Evolutionary conservation across 768 basidiomycete species (phyloP), one percentile per base, ranked within the genome.

Genomic region (Boletus bicolor): DNA sequence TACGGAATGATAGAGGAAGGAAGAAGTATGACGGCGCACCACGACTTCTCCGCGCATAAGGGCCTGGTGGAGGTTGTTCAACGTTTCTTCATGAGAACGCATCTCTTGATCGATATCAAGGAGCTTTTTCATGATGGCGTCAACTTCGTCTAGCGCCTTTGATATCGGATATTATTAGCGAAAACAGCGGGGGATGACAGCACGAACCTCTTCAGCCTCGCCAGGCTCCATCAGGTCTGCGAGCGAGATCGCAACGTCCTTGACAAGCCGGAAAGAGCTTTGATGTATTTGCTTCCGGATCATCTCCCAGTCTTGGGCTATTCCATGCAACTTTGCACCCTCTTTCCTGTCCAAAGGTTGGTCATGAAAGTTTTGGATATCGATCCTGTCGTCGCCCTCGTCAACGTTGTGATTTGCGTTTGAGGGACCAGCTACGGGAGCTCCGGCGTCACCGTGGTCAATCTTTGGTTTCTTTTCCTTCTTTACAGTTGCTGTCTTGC

Each of bases 61-160:
- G 38, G 73, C 69, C 60, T 89, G 83, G 38, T 84, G 73, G 7
- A 93, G 71, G 8, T 76, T 77, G 32, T 77, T 75, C 45, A 93
- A 70, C 7, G 78, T 73, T 28, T 75, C 59, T 53, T 80, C 79
- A 59, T 91, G 84, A 5, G 76, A 71, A 15, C 69, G 72, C 75
- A 91, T 82, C 62, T 86, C 82, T 4, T 78, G 72, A 44, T 82
- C 76, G 14, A 87, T 77, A 62, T 92, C 89, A 24, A 93, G 73
- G 3, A 89, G 74, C 44, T 80, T 76, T 63, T 80, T 84, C 81
- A 93, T 87, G 46, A 86, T 75, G 21, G 45, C 38, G 55, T 95
- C 91, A 4, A 93, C 75, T 57, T 82, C 77, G 19, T 69, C 72
- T 24, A 90, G 65, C 35, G 77, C 75, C 87, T 89, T 54, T 37